Evolutionary conservation across 1,284 basidiomycete genomes (phyloP), one percentile per base, ranked within the genome.

Genomic region (Pholiota adiposa): DNA sequence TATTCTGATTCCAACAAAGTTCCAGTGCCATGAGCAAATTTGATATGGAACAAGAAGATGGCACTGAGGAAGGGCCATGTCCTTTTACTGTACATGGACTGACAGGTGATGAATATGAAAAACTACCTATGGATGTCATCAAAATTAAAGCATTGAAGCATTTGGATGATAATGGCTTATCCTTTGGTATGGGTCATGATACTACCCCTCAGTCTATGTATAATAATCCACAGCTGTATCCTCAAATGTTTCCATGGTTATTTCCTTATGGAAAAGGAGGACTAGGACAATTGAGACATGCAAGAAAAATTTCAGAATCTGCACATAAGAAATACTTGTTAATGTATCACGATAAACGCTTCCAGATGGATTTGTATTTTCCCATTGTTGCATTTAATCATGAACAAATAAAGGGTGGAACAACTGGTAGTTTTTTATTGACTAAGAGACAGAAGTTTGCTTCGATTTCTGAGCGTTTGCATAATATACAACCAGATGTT

Each of bases 361-460:
- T 72, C 51, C 70, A 72, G 43, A 51, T 25, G 0, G 70, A 71
- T 52, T 4, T 52, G 0, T 59, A 65, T 43, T 73, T 80, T 65
- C 69, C 74, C 0, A 68, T 81, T 19, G 67, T 79, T 4, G 72
- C 73, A 0, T 77, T 81, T 53, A 79, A 75, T 65, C 77, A 80
- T 60, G 36, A 60, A 12, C 70, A 72, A 38, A 58, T 72, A 1
- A 69, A 69, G 41, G 19, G 33, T 7, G 49, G 61, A 1, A 52
- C 51, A 0, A 64, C 64, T 6, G 59, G 58, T 0, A 68, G 68
- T 44, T 69, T 62, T 34, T 18, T 72, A 0, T 23, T 69, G 2
- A 59, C 65, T 3, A 59, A 69, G 44, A 31, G 56, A 18, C 16
- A 53, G 18, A 63, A 70, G 4, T 73, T 74, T 51, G 12, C 31